Base-by-base conservation (phyloP, 257 asterid genomes). In the Ilex asprella region DNA sequence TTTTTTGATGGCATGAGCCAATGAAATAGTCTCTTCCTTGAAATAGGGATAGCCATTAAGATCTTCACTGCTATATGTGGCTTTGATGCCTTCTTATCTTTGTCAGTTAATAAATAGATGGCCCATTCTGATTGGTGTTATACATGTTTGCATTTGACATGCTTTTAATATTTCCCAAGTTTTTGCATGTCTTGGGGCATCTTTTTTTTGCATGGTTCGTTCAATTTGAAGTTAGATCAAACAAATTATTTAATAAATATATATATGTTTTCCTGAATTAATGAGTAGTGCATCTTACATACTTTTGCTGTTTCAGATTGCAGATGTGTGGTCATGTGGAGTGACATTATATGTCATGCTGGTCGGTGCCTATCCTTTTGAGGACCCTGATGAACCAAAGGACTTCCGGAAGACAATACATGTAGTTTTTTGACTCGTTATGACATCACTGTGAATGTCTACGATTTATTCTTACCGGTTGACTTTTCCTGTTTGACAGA, bases 251-350 rank as follows among this genome's bases (percentile, higher is more conserved):
- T 32, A 54, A 58, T 55, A 12, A 30, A 43, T 55, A 43, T 59
- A 16, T 16, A 46, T 54, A 58, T 51, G 31, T 66, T 65, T 70
- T 64, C 12, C 58, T 43, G 30, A 10, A 16, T 35, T 13, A 16
- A 44, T 16, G 15, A 39, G 62, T 41, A 10, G 12, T 67, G 63
- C 49, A 56, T 53, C 59, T 67, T 43, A 64, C n/a, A 10, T 29
- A 35, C 62, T 65, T 46, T 55, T 55, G 59, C 60, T 64, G 39
- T 64, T 75, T 67, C 86, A 89, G 97, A 75, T 84, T 68, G 97
- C 97, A 63, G 97, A 89, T 78, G 97, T 87, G 12, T 89, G 97
- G 97, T 89, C 97, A 1, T 89, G 94, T 70, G 97, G 95, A 10
- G 97, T 89, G 67, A 89, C 97, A 12, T 72, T 89, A 43, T 89